Base-by-base conservation (phyloP, 2,329 filamentous ascomycete genomes). In the Xylariaceae sp. region DNA sequence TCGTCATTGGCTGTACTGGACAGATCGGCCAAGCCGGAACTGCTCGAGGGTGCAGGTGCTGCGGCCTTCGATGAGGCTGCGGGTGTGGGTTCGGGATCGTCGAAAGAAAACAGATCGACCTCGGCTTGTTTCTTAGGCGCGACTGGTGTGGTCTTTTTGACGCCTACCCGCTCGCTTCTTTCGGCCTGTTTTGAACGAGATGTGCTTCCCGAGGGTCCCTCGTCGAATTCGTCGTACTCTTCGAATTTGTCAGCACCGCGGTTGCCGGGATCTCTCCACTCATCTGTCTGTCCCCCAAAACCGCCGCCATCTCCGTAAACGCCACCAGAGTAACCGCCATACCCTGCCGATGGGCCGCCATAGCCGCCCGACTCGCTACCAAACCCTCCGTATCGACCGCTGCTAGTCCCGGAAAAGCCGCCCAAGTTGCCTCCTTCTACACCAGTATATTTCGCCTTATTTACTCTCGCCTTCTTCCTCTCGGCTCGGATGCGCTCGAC, bases 261-360 rank as follows among this genome's bases (percentile, higher is more conserved):
- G 64, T 76, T 77, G 55, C 82, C 74, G 27, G 78, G 73, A 63
- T 89, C 85, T 55, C 84, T 80, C 73, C 87, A 95, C 50, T 89
- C 87, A 63, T 79, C 82, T 26, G 79, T 71, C 66, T 90, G 84
- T 2, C 91, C 91, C 42, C 91, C 90, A 65, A 95, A 96, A 12
- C 91, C 92, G 59, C 92, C 92, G 27, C 92, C 92, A 67, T 97
- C 92, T n/a, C 92, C 92, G 67, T 94, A 97, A 0, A 99, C 91
- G 50, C 84, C 84, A 9, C 84, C 83, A 42, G 82, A 84, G 63
- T 80, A 86, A 44, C 81, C 82, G 37, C 83, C 83, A 60, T 76
- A 85, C 43, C 67, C 70, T n/a, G 67, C 57, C 37, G 65, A 56
- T 48, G 81, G 79, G 62, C 85, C 82, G 51, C 84, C 86, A 63